Evolutionary conservation across 768 basidiomycete species (phyloP).

Genomic region (Suillus lakei): DNA sequence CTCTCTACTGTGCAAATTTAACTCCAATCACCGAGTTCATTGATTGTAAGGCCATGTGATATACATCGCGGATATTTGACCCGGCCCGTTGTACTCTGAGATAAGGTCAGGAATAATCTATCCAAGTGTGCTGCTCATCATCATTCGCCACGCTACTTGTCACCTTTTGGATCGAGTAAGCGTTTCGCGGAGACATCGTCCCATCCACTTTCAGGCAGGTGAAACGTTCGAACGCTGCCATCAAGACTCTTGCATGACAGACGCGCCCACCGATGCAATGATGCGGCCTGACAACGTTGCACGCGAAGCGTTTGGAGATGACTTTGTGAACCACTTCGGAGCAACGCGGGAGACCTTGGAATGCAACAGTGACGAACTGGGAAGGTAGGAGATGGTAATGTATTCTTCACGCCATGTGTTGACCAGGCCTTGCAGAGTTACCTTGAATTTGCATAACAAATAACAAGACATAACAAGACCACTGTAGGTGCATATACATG

Average conservation of each 20-base stretch:
- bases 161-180: neutral
- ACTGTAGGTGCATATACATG: neutral
- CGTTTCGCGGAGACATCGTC: neutral
- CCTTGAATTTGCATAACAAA: slow-evolving; percentile 70
- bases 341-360: slow-evolving; percentile 92
- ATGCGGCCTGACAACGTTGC: slow-evolving; percentile 80
- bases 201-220: neutral
- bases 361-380: slow-evolving; percentile 92
- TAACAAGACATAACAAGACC: neutral
- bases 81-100: neutral
- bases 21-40: neutral
- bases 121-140: neutral
- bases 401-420: slow-evolving; percentile 1
- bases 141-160: neutral
- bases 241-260: neutral
- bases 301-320: slow-evolving; percentile 84
- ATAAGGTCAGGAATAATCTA: neutral
- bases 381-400: slow-evolving; percentile 62
- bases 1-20: neutral
- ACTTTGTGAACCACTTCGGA: slow-evolving; percentile 93
- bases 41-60: too few relatives aligned
- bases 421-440: slow-evolving; percentile 60
- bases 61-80: neutral
- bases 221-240: neutral
- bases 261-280: slow-evolving; percentile 57